A percentile compares a stretch with the other conserved stretches of the same genome.
These are phyloP conservation scores for Moringa oleifera DNA, from an alignment of 345 rosid species.

Conservation along the genomic window DNA sequence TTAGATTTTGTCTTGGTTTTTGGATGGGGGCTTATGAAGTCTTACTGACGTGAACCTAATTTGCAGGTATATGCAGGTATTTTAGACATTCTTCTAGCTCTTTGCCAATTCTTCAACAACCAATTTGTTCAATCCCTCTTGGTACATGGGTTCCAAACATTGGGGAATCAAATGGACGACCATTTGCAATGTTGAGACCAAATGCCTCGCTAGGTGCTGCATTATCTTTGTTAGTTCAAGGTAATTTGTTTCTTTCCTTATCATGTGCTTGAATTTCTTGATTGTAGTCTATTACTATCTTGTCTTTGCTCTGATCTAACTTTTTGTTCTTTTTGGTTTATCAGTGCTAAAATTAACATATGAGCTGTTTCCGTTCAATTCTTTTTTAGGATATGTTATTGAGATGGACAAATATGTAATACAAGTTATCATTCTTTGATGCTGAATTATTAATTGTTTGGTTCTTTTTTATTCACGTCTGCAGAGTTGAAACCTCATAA, in stretches of 20 bases:
- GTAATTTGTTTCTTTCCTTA: conserved; percentile 22
- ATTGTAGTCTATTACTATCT: background rate
- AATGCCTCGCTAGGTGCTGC: conserved; percentile 73
- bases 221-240: conserved; percentile 64
- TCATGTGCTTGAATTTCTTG: background rate
- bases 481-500: no score
- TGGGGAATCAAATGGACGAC: conserved; percentile 64
- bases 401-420: background rate
- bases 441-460: background rate
- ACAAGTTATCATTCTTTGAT: no score
- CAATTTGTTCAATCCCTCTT: conserved; percentile 67
- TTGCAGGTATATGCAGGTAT: conserved; percentile 90
- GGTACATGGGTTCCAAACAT: conserved; percentile 96
- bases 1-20: conserved; percentile 30
- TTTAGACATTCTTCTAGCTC: conserved; percentile 83
- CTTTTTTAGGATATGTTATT: no score
- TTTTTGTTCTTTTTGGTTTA: no score
- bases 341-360: no score
- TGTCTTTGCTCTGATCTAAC: background rate
- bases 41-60: conserved; percentile 22
- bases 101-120: conserved; percentile 86
- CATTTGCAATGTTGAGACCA: conserved; percentile 64
- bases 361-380: no score
- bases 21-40: conserved; percentile 11
- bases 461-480: background rate